phyloP scores from a whole-genome alignment of 140 eudicot species.

The Anethum foeniculum region DNA sequence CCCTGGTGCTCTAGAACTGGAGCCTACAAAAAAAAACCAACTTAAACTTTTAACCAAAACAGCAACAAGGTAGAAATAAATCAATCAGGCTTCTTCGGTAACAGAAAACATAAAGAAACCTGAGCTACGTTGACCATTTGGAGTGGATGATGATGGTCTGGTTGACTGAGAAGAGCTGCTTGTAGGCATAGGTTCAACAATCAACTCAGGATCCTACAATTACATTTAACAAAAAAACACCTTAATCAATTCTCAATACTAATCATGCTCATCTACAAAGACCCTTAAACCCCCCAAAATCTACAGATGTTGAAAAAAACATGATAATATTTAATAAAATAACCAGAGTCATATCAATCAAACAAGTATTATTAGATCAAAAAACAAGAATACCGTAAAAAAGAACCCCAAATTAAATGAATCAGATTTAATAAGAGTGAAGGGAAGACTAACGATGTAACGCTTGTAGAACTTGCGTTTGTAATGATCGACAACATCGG shows the following conservation, averaged over 20 bases:
- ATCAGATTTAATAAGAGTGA: no score
- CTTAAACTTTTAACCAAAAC: neutral
- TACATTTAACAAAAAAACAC: neutral
- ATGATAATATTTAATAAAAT: no score
- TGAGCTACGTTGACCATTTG: constrained; percentile 44
- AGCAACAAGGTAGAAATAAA: neutral
- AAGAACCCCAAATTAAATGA: neutral
- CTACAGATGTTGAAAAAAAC: neutral
- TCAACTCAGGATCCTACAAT: constrained; percentile 67
- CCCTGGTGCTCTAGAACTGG: constrained; percentile 62
- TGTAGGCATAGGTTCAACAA: constrained; percentile 72
- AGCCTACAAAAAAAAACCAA: constrained; percentile 30
- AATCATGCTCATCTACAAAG: no score
- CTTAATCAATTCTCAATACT: neutral
- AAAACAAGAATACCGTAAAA: no score
- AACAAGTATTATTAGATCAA: no score
- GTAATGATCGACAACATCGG: constrained; percentile 46
- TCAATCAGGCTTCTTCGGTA: neutral
- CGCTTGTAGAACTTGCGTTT: constrained; percentile 71
- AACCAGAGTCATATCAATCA: no score
- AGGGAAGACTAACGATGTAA: constrained; percentile 29
- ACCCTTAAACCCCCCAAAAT: neutral
- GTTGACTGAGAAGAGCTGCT: constrained; percentile 57
- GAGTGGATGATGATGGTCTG: constrained; percentile 53
- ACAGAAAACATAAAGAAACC: constrained; percentile 25